Conservation (phyloP, 495 filamentous ascomycete genomes). For the Paragyromitra xinjiangensis region DNA sequence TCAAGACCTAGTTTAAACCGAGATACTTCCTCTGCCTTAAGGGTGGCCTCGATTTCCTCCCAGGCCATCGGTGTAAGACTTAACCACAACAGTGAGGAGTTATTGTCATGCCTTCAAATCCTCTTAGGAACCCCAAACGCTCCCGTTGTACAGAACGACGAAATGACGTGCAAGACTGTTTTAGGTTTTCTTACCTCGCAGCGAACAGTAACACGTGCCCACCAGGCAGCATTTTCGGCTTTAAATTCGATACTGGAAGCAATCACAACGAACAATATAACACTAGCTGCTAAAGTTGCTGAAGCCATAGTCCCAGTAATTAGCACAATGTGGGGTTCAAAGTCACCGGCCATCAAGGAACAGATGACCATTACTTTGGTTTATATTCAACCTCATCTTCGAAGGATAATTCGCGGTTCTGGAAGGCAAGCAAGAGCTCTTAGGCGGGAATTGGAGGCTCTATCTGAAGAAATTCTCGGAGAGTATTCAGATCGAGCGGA, state of each 20-base stretch:
- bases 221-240: constrained; percentile 75
- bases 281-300: constrained; percentile 67
- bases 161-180: constrained; percentile 67
- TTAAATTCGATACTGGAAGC: constrained; percentile 75
- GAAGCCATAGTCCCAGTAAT: constrained; percentile 74
- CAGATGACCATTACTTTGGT: constrained; percentile 76
- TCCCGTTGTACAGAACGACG: constrained; percentile 69
- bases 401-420: constrained; percentile 58
- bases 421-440: constrained; percentile 38
- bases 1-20: constrained; percentile 48
- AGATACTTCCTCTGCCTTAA: constrained; percentile 55
- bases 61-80: constrained; percentile 52
- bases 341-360: constrained; percentile 66
- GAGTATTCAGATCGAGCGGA: constrained; percentile 78
- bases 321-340: constrained; percentile 75
- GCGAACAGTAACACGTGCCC: constrained; percentile 67
- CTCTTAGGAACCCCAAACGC: constrained; percentile 75
- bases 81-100: constrained; percentile 63
- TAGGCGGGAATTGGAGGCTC: constrained; percentile 61
- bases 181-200: constrained; percentile 71
- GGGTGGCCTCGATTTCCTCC: constrained; percentile 57
- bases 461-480: constrained; percentile 70
- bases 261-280: constrained; percentile 72
- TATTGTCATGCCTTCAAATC: constrained; percentile 71
- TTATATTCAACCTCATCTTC: constrained; percentile 69